Percentiles rank a stretch among this genome's conserved stretches.
Conservation (phyloP, 352 stramenopile genomes). For the Halophytophthora polymorphica region DNA sequence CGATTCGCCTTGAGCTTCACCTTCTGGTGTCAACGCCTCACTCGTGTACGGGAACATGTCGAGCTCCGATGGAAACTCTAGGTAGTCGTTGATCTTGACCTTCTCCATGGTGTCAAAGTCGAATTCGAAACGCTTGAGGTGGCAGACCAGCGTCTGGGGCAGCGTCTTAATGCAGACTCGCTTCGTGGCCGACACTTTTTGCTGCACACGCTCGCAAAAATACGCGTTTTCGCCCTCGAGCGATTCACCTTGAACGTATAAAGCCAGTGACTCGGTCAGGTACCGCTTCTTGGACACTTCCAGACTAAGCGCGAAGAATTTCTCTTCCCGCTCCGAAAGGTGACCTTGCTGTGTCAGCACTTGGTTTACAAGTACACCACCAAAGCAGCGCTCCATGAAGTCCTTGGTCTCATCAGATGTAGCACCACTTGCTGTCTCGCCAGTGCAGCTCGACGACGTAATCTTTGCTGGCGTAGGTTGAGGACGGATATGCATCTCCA, state of each 20-base stretch:
- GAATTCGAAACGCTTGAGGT: constrained; percentile 89
- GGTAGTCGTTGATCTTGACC: constrained; percentile 82
- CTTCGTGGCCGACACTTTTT: constrained; percentile 79
- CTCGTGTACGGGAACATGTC: constrained; percentile 91
- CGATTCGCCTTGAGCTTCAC: constrained; percentile 1
- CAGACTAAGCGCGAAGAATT: constrained; percentile 81
- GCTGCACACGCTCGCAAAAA: constrained; percentile 62
- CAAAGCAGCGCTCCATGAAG: constrained; percentile 69
- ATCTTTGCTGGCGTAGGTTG: neutral
- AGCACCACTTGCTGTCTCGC: too few species aligned
- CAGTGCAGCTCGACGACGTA: neutral
- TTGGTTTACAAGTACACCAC: constrained; percentile 77
- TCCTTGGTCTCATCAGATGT: constrained; percentile 7
- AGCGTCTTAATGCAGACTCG: constrained; percentile 80
- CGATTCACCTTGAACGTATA: constrained; percentile 74
- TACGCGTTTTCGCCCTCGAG: constrained; percentile 81
- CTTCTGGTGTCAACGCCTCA: constrained; percentile 32
- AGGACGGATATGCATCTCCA: constrained; percentile 54
- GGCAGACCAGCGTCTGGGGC: constrained; percentile 74
- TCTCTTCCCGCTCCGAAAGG: constrained; percentile 78
- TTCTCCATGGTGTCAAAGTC: constrained; percentile 89
- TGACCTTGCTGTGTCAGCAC: constrained; percentile 76
- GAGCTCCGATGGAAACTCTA: constrained; percentile 83
- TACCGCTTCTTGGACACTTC: constrained; percentile 74
- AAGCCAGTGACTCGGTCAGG: constrained; percentile 51